Evolutionary conservation across 2,329 filamentous ascomycete species (phyloP), one percentile per base, ranked within the genome.

Genomic region (Aureobasidium zeae): DNA sequence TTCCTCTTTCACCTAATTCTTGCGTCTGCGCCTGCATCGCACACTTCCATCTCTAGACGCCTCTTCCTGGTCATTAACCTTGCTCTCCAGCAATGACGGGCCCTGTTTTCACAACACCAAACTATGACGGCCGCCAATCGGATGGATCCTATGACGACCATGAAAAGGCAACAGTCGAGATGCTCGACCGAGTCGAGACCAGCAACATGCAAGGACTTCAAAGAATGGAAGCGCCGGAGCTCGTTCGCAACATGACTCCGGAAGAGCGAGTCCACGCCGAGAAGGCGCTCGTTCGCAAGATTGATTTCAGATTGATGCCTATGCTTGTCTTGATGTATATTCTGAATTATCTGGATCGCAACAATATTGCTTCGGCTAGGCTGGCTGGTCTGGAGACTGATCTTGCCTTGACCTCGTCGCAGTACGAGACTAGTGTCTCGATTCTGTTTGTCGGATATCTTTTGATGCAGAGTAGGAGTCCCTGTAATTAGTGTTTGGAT

Each of bases 241-340:
- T 48, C 3, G 43, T 50, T 7, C 34, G 38, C 15, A 28, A 35
- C 35, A 35, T 50, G 29, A 32, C 48, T 10, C 46, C 32, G 16
- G 48, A 44, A 21, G 31, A 50, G 8, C 24, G 46, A 22, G 26
- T 20, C 10, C 33, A 31, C 21, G 30, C 39, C 20, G 80, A 84
- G 55, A 66, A 61, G 39, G 68, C 63, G 15, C 64, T 87, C 54
- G 73, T 79, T 57, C 73, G 77, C 52, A 87, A 86, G 64, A 77
- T 87, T 44, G 83, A 87, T 56, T 53, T 71, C 15, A 72, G 81
- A 39, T 48, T 86, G 59, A 66, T 85, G 46, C 80, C 81, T 0
- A 78, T 78, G 63, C 66, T 86, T 45, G 76, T 86, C 36, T 58
- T 86, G 50, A 83, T 86, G 66, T 86, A 86, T 56, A 83, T 86